Conservation (phyloP, 202 grass and related monocot genomes). For the Schoenoplectus tabernaemontani region DNA sequence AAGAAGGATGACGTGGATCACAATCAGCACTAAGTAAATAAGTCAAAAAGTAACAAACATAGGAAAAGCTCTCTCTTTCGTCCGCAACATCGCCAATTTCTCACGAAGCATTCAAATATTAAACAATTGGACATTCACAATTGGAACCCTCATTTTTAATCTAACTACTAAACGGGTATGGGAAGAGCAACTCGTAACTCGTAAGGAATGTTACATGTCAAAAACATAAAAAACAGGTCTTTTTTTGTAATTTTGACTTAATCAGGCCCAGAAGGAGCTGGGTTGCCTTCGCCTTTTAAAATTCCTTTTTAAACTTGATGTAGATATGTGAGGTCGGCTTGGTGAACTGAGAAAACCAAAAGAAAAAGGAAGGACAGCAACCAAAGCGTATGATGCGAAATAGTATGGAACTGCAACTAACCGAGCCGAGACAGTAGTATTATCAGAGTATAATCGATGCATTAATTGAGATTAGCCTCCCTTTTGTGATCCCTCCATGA, state of each 20-base stretch:
- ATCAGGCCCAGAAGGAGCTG: neutral
- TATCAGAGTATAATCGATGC: neutral
- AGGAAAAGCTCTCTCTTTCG: constrained; percentile 2
- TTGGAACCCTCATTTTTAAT: neutral
- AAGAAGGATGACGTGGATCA: constrained; percentile 13
- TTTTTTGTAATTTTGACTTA: neutral
- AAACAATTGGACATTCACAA: neutral
- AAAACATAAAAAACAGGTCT: neutral
- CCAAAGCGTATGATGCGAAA: neutral
- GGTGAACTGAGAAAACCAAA: neutral
- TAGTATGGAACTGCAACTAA: neutral
- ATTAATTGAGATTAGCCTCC: neutral
- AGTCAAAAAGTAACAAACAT: constrained; percentile 14
- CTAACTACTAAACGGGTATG: neutral
- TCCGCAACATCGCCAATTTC: constrained; percentile 3
- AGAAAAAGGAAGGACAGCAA: neutral
- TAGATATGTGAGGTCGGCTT: neutral
- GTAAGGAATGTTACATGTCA: neutral
- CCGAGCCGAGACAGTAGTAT: neutral
- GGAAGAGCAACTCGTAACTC: neutral
- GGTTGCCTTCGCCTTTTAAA: constrained; percentile 12
- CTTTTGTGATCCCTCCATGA: neutral
- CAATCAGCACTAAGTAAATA: constrained; percentile 8
- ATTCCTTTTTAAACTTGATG: neutral
- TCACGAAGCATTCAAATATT: constrained; percentile 13